Percentiles rank a stretch among this genome's conserved stretches.
phyloP scores from a whole-genome alignment of 2,329 filamentous ascomycete genomes.

The Aspergillus sp. region DNA sequence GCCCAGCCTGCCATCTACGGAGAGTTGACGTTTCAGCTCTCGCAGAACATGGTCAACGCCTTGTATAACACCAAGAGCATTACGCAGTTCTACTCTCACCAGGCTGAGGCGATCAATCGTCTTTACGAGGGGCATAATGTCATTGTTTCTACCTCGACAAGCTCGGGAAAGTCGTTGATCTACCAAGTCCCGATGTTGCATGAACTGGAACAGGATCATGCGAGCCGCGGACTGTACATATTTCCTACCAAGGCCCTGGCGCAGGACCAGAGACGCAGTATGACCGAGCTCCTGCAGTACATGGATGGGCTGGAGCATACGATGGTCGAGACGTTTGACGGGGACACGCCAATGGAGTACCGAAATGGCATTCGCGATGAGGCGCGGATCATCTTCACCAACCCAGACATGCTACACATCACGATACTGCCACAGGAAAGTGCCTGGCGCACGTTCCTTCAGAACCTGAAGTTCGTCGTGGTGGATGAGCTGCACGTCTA shows the following conservation, averaged over 20 bases:
- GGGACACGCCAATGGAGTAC: slow-evolving; percentile 81
- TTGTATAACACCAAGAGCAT: slow-evolving; percentile 90
- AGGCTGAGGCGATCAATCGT: slow-evolving; percentile 89
- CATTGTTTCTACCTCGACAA: slow-evolving; percentile 91
- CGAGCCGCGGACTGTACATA: slow-evolving; percentile 90
- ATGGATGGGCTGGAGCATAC: slow-evolving; percentile 73
- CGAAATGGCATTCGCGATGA: slow-evolving; percentile 80
- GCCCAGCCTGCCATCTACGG: slow-evolving; percentile 78
- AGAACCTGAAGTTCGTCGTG: slow-evolving; percentile 86
- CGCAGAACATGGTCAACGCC: slow-evolving; percentile 91
- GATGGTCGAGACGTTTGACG: slow-evolving; percentile 91
- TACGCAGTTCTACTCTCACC: slow-evolving; percentile 82
- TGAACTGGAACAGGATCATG: slow-evolving; percentile 72
- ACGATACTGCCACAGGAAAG: slow-evolving; percentile 91
- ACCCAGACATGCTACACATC: slow-evolving; percentile 96
- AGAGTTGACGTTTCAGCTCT: slow-evolving; percentile 79
- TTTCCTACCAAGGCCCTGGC: slow-evolving; percentile 96
- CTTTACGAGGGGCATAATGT: slow-evolving; percentile 79
- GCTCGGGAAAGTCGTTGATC: slow-evolving; percentile 95
- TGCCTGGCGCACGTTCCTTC: slow-evolving; percentile 81
- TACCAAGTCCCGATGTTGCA: slow-evolving; percentile 93
- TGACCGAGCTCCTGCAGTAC: slow-evolving; percentile 79
- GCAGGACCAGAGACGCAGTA: slow-evolving; percentile 85
- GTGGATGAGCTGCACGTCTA: slow-evolving; percentile 93
- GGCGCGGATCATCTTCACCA: slow-evolving; percentile 92